phyloP scores from a whole-genome alignment of 345 rosid genomes.

The Arabidopsis suecica region DNA sequence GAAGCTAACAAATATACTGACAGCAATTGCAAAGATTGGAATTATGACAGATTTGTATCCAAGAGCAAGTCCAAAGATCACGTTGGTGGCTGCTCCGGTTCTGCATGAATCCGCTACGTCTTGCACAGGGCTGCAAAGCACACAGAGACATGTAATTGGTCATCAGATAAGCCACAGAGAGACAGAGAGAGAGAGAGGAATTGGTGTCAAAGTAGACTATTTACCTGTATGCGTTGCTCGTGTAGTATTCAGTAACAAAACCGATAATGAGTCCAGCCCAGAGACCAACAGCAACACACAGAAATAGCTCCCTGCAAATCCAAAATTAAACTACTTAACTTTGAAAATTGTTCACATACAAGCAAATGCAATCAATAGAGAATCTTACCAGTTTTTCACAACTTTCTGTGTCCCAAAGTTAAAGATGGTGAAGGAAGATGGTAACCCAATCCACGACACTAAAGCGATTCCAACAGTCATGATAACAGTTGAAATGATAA shows the following conservation, averaged over 20 bases:
- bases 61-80: conserved; percentile 83
- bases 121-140: conserved; percentile 82
- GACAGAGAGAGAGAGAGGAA: neutral
- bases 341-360: neutral
- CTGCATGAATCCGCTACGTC: conserved; percentile 98
- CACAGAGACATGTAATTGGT: neutral
- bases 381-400: conserved; percentile 65
- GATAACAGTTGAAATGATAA: conserved; percentile 66
- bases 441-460: conserved; percentile 54
- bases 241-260: conserved; percentile 69
- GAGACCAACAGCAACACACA: conserved; percentile 70
- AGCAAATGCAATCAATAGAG: neutral
- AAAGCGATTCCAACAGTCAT: conserved; percentile 70
- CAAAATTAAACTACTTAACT: neutral
- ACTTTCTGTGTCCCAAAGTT: conserved; percentile 68
- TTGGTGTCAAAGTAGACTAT: neutral
- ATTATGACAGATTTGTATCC: conserved; percentile 87
- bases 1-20: conserved; percentile 73
- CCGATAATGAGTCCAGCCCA: conserved; percentile 80
- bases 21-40: conserved; percentile 80
- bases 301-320: conserved; percentile 65
- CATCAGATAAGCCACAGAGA: neutral
- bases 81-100: conserved; percentile 90
- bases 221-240: conserved; percentile 78
- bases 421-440: conserved; percentile 66